These are phyloP conservation scores for Aureobasidium musti DNA, from an alignment of 2,329 filamentous ascomycete species.

Conservation along the genomic window DNA sequence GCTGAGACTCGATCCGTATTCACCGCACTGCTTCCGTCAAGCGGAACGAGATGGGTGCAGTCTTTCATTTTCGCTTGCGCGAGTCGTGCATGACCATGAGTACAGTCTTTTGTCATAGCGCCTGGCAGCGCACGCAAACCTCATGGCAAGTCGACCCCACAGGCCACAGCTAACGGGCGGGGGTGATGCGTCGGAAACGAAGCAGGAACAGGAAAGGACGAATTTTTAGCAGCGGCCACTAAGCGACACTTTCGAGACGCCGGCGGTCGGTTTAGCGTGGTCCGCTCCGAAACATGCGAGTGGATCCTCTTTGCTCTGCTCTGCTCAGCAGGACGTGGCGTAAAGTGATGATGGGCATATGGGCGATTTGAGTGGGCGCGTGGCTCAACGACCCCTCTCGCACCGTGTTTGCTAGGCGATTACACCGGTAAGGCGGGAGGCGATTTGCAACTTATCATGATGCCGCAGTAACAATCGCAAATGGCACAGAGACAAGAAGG, in stretches of 20 bases:
- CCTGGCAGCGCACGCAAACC: conserved; percentile 26
- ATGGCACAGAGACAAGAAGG: conserved; percentile 18
- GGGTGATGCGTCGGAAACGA: conserved; percentile 28
- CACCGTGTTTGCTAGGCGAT: conserved; percentile 1
- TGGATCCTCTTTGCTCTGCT: conserved; percentile 22
- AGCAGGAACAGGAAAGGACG: conserved; percentile 28
- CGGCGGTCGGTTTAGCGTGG: conserved; percentile 21
- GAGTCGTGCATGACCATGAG: conserved; percentile 24
- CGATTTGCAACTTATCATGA: conserved; percentile 11
- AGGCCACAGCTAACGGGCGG: conserved; percentile 10
- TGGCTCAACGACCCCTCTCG: conserved; percentile 26
- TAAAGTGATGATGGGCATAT: conserved; percentile 22
- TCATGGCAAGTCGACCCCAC: conserved; percentile 28
- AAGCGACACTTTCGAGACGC: conserved; percentile 28
- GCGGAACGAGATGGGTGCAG: conserved; percentile 6
- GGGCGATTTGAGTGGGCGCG: conserved; percentile 13
- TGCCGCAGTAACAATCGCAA: conserved; percentile 23
- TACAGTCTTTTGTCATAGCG: conserved; percentile 20
- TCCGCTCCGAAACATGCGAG: conserved; percentile 27
- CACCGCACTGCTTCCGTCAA: neutral
- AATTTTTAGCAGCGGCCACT: conserved; percentile 11
- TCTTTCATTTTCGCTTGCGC: conserved; percentile 17
- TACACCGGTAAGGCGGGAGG: neutral
- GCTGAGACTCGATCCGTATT: neutral
- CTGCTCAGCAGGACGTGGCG: conserved; percentile 20